Percentiles rank a stretch among this genome's conserved stretches.
Conservation (phyloP, 1,284 basidiomycete genomes). For the Cronartium ribicola region DNA sequence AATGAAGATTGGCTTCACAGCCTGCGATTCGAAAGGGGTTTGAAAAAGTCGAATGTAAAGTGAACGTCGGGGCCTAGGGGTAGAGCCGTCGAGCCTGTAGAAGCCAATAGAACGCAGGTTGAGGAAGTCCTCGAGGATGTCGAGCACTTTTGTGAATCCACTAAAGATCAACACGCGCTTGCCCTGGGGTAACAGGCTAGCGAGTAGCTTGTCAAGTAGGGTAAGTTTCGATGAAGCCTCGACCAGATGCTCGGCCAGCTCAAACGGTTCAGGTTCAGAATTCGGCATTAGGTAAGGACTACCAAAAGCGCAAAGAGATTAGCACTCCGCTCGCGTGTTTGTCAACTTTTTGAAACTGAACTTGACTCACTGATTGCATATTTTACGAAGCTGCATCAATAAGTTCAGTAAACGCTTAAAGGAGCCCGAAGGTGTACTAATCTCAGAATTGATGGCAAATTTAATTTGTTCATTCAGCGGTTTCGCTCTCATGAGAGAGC, state of each 20-base stretch:
- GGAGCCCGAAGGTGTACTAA: slow-evolving; percentile 15
- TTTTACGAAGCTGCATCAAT: slow-evolving; percentile 58
- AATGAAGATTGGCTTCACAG: slow-evolving; percentile 43
- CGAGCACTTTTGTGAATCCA: slow-evolving; percentile 57
- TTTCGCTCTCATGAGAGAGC: slow-evolving; percentile 16
- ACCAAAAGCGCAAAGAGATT: background rate
- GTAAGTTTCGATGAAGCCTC: slow-evolving; percentile 56
- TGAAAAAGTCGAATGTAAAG: slow-evolving; percentile 64
- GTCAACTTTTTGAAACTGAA: background rate
- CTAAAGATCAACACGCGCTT: slow-evolving; percentile 47
- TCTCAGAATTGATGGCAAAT: slow-evolving; percentile 33
- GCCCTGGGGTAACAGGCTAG: slow-evolving; percentile 45
- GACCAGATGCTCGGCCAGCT: slow-evolving; percentile 60
- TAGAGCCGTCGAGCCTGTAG: slow-evolving; percentile 45
- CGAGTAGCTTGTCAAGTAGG: slow-evolving; percentile 47
- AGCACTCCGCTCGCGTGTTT: background rate
- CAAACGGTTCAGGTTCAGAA: slow-evolving; percentile 58
- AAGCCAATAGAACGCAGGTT: slow-evolving; percentile 43
- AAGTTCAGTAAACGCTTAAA: slow-evolving; percentile 62
- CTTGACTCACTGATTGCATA: slow-evolving; percentile 59
- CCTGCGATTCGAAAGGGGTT: slow-evolving; percentile 47
- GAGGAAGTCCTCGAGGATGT: slow-evolving; percentile 47
- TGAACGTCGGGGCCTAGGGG: slow-evolving; percentile 57
- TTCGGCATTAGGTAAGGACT: slow-evolving; percentile 60
- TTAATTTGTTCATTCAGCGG: background rate